Percentiles rank a stretch among this genome's conserved stretches.
Evolutionary conservation across 345 rosid species (phyloP).

Genomic region (Sapria himalayana): DNA sequence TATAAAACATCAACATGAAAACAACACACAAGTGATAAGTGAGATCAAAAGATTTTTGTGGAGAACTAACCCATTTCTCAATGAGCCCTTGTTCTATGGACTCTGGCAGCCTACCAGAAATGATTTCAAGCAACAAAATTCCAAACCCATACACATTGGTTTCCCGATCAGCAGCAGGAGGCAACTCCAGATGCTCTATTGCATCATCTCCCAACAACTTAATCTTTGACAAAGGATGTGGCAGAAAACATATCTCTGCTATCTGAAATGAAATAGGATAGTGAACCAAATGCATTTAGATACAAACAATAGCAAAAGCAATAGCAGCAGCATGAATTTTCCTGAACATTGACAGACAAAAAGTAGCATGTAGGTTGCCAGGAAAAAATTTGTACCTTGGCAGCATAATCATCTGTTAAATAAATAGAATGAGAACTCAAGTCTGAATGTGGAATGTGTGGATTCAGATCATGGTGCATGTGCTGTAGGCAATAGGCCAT

Average conservation of each 20-base stretch:
- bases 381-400: conserved; percentile 34
- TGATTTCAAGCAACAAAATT: conserved; percentile 52
- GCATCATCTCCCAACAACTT: conserved; percentile 18
- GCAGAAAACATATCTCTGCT: conserved; percentile 24
- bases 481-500: conserved; percentile 72
- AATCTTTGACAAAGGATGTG: conserved; percentile 10
- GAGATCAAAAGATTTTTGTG: neutral
- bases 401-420: conserved; percentile 84
- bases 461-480: conserved; percentile 78
- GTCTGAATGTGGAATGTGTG: conserved; percentile 35
- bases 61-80: conserved; percentile 45
- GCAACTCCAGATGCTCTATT: conserved; percentile 22
- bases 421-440: conserved; percentile 24
- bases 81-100: conserved; percentile 47
- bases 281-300: too few relatives aligned
- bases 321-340: too few relatives aligned
- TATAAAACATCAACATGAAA: too few relatives aligned
- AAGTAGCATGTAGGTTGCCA: neutral
- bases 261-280: conserved; percentile 17
- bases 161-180: conserved; percentile 30
- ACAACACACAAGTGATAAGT: too few relatives aligned
- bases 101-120: conserved; percentile 63
- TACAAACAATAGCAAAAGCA: neutral
- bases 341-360: neutral
- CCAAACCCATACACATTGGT: conserved; percentile 58